Conservation (phyloP, 2,329 filamentous ascomycete genomes). For the Teratosphaeria gauchensis region DNA sequence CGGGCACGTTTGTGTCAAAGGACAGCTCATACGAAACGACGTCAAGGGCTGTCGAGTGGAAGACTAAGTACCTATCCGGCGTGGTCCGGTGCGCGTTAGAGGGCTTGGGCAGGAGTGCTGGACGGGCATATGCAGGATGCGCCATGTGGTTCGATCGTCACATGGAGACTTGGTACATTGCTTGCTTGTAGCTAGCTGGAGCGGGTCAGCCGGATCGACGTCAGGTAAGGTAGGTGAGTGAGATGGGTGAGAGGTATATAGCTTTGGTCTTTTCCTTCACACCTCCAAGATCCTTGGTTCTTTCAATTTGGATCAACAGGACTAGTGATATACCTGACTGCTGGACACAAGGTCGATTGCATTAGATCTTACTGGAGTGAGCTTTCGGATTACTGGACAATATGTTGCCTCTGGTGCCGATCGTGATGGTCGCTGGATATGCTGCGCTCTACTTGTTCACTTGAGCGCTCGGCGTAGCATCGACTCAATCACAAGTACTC, state of each 20-base stretch:
- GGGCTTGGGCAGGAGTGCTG: background rate
- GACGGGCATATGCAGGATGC: background rate
- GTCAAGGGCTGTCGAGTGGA: no score
- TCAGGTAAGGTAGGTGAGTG: background rate
- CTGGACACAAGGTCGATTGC: background rate
- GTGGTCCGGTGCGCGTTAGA: no score
- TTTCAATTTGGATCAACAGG: no score
- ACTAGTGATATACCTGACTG: background rate
- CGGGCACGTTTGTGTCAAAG: no score
- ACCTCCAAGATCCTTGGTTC: background rate
- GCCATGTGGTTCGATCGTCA: background rate
- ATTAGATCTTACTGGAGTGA: background rate
- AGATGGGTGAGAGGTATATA: background rate
- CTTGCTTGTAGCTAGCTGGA: background rate
- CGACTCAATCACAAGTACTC: no score
- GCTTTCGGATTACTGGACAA: background rate
- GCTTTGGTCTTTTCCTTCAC: no score
- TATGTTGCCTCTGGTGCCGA: background rate
- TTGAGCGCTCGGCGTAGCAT: background rate
- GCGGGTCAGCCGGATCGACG: background rate
- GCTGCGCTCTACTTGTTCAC: background rate
- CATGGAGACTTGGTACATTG: background rate
- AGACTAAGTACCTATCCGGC: no score
- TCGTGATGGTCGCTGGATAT: background rate
- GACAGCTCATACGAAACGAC: no score